These are phyloP conservation scores for Acanthamoeba lenticulata DNA, from an alignment of 208 protist species.

Conservation along the genomic window DNA sequence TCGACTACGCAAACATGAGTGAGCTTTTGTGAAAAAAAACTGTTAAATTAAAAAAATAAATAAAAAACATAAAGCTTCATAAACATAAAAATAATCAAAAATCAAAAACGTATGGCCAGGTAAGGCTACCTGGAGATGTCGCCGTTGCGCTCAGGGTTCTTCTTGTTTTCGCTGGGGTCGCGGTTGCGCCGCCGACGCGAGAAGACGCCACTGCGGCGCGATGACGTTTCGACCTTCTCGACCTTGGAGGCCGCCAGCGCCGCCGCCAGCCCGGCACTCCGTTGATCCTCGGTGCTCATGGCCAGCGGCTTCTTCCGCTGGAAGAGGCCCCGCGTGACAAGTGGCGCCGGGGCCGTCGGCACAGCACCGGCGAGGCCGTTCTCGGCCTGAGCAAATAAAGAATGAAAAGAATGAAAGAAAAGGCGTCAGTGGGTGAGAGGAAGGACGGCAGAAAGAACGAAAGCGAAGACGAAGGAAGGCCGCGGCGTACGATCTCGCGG, in stretches of 20 bases:
- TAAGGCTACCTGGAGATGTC: too few species aligned
- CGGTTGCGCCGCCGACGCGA: not conserved
- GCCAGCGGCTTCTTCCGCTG: not conserved
- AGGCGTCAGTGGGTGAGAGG: not conserved
- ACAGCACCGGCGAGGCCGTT: not conserved
- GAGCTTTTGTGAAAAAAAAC: too few species aligned
- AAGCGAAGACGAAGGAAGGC: not conserved
- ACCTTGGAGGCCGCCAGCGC: not conserved
- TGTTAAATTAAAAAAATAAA: not conserved
- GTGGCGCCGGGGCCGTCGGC: not conserved
- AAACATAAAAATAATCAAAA: too few species aligned
- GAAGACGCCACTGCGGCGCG: not conserved
- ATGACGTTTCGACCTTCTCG: too few species aligned
- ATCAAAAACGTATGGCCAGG: too few species aligned
- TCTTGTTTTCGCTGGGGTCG: not conserved
- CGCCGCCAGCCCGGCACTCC: not conserved
- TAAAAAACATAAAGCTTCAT: too few species aligned
- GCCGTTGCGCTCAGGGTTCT: not conserved
- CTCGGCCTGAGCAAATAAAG: not conserved
- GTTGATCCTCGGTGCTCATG: not conserved
- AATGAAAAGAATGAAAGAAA: not conserved
- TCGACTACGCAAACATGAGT: not conserved
- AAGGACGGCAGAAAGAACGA: not conserved
- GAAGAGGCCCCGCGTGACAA: not conserved
- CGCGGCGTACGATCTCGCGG: not conserved